phyloP scores from a whole-genome alignment of 2,329 filamentous ascomycete species.

The Penicillium sp. region DNA sequence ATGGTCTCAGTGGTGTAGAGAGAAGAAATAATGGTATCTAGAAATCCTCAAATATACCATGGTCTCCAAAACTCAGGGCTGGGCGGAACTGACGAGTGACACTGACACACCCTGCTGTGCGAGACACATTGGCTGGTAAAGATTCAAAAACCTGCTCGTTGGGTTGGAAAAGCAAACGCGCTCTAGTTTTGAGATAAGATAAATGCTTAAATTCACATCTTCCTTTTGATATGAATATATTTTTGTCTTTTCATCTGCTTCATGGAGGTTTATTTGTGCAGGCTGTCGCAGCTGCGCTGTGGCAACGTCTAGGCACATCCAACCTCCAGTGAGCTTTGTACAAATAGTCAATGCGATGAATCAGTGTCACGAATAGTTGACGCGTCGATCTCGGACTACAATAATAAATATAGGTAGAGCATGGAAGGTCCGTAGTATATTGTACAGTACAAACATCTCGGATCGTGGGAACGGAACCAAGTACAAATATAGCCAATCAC shows the following conservation, averaged over 20 bases:
- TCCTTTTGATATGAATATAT: no score
- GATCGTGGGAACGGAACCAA: background rate
- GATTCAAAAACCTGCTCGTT: background rate
- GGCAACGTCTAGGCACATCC: background rate
- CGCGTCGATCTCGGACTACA: background rate
- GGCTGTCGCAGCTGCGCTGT: background rate
- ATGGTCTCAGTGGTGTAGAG: background rate
- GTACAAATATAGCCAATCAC: background rate
- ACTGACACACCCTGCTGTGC: background rate
- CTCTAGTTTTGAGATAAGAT: background rate
- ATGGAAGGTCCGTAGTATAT: background rate
- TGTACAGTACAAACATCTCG: background rate
- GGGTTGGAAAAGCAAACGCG: background rate
- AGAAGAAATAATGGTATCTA: background rate
- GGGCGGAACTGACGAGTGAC: background rate
- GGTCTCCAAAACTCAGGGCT: background rate
- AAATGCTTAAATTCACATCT: background rate
- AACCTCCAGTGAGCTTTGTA: background rate
- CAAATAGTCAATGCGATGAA: background rate
- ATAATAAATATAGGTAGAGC: background rate
- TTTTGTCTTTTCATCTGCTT: background rate
- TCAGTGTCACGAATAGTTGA: background rate
- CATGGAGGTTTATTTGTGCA: background rate
- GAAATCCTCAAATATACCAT: background rate
- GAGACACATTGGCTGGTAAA: background rate